Evolutionary conservation across 306 rosid species (phyloP), one percentile per base, ranked within the genome.

Genomic region (Inga laurina): DNA sequence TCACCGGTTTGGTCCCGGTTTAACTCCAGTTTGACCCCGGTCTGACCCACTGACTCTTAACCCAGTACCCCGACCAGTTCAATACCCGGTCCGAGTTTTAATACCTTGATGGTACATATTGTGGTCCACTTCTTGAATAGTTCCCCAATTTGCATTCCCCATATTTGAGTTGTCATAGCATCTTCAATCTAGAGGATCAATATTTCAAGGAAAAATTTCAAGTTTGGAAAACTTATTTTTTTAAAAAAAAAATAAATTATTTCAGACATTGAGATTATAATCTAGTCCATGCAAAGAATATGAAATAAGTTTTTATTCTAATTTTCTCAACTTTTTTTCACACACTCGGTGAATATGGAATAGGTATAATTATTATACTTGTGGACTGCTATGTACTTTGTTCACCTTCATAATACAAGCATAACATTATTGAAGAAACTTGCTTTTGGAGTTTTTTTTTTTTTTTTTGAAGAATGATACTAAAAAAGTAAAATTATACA

Each of bases 371-470:
- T 24, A 45, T 56, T 10, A 45, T 18, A 64, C 21, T 64, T 30
- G 51, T 1, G 24, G 21, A 44, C 18, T 61, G 21, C 13, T 35
- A 4, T 0, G 32, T 21, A 43, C 19, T 30, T 30, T 27, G 43
- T 61, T 64, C 45, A 44, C 45, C 48, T 62, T 18, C 44, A 46
- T 22, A 78, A 15, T 32, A 10, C 51, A 57, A 45, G 57, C 43
- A 80, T 27, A 44, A 62, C 30, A 57, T 56, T 59, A 45, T 65
- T 65, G 72, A 51, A 62, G 68, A 54, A 51, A 76, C 74, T 79
- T 74, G 74, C 19, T 74, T 52, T 30, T 1, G 27, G 43, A 73
- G 46, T n/a, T 83, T 70, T 4, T 5, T 37, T 4, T 35, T 35
- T 4, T 37, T 37, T 37, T 37, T 45, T 21, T 44, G 24, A 18